phyloP scores from a whole-genome alignment of 2,329 filamentous ascomycete species.

The Cercospora sp. region DNA sequence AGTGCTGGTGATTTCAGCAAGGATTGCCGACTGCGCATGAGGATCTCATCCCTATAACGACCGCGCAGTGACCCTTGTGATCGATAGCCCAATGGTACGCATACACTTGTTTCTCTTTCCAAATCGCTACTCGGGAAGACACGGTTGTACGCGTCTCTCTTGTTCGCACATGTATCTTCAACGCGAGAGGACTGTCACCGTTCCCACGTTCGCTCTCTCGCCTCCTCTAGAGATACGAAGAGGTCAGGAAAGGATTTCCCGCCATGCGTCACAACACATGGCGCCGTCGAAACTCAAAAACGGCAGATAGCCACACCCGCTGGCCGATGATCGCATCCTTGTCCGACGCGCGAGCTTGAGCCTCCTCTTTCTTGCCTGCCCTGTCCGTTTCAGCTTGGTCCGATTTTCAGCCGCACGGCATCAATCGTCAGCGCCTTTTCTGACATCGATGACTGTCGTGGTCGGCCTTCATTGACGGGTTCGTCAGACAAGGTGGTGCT shows the following conservation, averaged over 20 bases:
- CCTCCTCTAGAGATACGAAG: not conserved
- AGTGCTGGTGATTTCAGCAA: not conserved
- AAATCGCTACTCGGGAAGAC: not conserved
- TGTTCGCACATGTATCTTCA: not conserved
- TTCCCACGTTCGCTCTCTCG: not conserved
- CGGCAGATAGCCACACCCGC: not conserved
- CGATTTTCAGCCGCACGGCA: not conserved
- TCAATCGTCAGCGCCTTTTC: not conserved
- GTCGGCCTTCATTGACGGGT: not conserved
- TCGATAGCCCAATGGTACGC: not conserved
- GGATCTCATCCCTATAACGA: not conserved
- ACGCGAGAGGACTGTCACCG: not conserved
- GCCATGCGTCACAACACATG: constrained; percentile 1
- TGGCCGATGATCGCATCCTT: constrained; percentile 2
- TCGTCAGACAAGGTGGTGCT: not conserved
- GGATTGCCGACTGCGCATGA: not conserved
- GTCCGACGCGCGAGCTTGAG: not conserved
- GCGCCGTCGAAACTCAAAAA: not conserved
- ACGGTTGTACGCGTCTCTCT: not conserved
- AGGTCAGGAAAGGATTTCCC: constrained; percentile 5
- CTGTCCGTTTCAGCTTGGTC: not conserved
- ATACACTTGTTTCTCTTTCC: not conserved
- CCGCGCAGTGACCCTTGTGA: not conserved
- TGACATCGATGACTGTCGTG: not conserved
- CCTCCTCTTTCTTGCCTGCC: not conserved